phyloP scores from a whole-genome alignment of 1,139 yeast species.

The Eremothecium coryli region DNA sequence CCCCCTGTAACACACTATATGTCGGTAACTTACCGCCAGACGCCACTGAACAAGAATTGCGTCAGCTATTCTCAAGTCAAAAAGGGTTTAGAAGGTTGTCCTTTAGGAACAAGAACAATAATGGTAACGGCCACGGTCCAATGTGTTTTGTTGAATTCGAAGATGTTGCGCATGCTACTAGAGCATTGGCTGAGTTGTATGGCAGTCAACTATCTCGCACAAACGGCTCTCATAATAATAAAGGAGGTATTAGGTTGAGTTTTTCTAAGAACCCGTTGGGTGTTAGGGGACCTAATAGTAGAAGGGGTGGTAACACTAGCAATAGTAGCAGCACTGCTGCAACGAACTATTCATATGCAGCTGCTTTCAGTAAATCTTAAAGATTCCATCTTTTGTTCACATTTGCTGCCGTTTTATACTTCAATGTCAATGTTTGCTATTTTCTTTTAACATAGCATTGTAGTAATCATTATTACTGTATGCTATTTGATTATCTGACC shows the following conservation, averaged over 20 bases:
- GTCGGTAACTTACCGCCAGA: slow-evolving; percentile 97
- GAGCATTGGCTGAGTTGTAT: slow-evolving; percentile 86
- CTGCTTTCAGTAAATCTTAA: slow-evolving; percentile 12
- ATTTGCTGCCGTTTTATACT: slow-evolving; percentile 4
- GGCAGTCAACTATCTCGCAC: slow-evolving; percentile 75
- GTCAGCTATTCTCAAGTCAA: slow-evolving; percentile 79
- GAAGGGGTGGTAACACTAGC: slow-evolving; percentile 21
- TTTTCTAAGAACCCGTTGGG: slow-evolving; percentile 95
- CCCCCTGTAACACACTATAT: slow-evolving; percentile 93
- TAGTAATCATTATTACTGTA: slow-evolving; percentile 3
- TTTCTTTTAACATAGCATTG: slow-evolving; percentile 1
- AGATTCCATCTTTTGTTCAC: slow-evolving; percentile 2
- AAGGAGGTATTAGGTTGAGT: slow-evolving; percentile 90
- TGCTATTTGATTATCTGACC: slow-evolving; percentile 2
- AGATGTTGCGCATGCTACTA: slow-evolving; percentile 86
- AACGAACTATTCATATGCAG: slow-evolving; percentile 11
- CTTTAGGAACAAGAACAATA: slow-evolving; percentile 62
- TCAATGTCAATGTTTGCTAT: slow-evolving; percentile 4
- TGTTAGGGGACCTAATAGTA: slow-evolving; percentile 55
- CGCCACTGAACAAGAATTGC: slow-evolving; percentile 87
- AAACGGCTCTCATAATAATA: slow-evolving; percentile 48
- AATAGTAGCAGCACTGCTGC: slow-evolving; percentile 8
- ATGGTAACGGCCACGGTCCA: slow-evolving; percentile 65
- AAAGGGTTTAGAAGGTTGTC: slow-evolving; percentile 88
- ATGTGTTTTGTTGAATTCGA: slow-evolving; percentile 99